These are phyloP conservation scores for Vigna reflexopilosa DNA, from an alignment of 306 rosid species.

Conservation along the genomic window DNA sequence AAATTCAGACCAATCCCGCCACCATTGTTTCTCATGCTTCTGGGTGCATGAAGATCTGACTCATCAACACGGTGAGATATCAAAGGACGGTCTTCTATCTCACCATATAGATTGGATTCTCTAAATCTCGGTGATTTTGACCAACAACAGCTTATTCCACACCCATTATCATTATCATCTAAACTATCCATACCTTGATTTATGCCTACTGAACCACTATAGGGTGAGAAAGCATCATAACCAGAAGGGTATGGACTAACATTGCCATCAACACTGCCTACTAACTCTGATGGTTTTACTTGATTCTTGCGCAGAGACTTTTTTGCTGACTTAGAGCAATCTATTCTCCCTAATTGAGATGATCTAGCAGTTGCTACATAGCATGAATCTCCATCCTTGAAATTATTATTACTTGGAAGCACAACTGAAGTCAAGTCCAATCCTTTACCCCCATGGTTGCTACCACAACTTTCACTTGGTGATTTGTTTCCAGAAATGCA, in stretches of 20 bases:
- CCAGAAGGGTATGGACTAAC: constrained; percentile 61
- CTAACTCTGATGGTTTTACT: constrained; percentile 43
- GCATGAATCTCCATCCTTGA: constrained; percentile 55
- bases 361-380: constrained; percentile 38
- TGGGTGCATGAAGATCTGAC: constrained; percentile 35
- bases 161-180: constrained; percentile 55
- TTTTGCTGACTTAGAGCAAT: constrained; percentile 38
- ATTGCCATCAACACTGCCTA: constrained; percentile 49
- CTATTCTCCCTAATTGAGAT: constrained; percentile 51
- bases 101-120: constrained; percentile 50
- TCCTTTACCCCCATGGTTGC: constrained; percentile 53
- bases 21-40: constrained; percentile 48
- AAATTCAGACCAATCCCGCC: constrained; percentile 53
- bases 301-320: constrained; percentile 42
- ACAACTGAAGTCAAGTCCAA: constrained; percentile 44
- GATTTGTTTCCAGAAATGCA: constrained; percentile 44
- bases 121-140: constrained; percentile 74
- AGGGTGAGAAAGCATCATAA: constrained; percentile 50
- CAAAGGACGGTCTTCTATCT: constrained; percentile 65
- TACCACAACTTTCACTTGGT: constrained; percentile 53
- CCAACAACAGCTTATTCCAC: constrained; percentile 74
- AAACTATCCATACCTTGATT: constrained; percentile 55
- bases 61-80: constrained; percentile 53
- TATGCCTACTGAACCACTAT: constrained; percentile 29
- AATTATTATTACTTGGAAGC: constrained; percentile 47